A percentile compares a stretch with the other conserved stretches of the same genome.
Evolutionary conservation across 2,329 filamentous ascomycete species (phyloP).

Genomic region (Aspergillus glaucus): DNA sequence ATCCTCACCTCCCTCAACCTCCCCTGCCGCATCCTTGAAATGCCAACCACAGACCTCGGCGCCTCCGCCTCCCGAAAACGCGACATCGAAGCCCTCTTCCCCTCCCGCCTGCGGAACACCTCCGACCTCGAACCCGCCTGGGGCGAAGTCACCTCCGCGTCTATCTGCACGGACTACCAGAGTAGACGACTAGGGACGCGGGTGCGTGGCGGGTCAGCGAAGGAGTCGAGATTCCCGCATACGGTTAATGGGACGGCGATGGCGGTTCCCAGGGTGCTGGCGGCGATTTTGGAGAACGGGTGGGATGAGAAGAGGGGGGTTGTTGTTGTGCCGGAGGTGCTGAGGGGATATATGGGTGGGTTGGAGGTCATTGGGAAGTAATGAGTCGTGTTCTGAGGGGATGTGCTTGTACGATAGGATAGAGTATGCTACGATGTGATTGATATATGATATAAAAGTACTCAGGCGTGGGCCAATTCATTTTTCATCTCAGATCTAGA

Average conservation of each 20-base stretch:
- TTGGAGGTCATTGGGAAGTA: conserved; percentile 54
- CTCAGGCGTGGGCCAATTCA: too few species aligned
- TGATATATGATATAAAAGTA: too few species aligned
- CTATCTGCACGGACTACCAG: conserved; percentile 94
- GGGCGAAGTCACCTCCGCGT: conserved; percentile 89
- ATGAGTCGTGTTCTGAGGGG: background rate
- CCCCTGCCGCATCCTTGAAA: conserved; percentile 82
- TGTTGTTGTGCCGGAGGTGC: conserved; percentile 69
- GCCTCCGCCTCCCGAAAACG: conserved; percentile 80
- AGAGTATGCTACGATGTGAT: too few species aligned
- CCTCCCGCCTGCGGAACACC: conserved; percentile 54
- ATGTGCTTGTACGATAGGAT: background rate
- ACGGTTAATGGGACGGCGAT: conserved; percentile 93
- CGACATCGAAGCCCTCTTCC: conserved; percentile 94
- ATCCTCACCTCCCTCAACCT: conserved; percentile 72
- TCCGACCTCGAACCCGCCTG: conserved; percentile 58
- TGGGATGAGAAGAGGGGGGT: conserved; percentile 66
- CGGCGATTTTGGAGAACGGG: conserved; percentile 82
- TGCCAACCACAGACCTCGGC: conserved; percentile 83
- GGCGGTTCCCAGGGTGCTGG: conserved; percentile 81
- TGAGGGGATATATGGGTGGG: conserved; percentile 80
- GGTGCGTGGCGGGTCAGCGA: conserved; percentile 47
- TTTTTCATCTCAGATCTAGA: background rate
- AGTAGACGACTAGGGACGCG: conserved; percentile 72
- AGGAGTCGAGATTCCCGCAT: conserved; percentile 65